Conservation (phyloP, 257 asterid genomes). For the Petunia axillaris region DNA sequence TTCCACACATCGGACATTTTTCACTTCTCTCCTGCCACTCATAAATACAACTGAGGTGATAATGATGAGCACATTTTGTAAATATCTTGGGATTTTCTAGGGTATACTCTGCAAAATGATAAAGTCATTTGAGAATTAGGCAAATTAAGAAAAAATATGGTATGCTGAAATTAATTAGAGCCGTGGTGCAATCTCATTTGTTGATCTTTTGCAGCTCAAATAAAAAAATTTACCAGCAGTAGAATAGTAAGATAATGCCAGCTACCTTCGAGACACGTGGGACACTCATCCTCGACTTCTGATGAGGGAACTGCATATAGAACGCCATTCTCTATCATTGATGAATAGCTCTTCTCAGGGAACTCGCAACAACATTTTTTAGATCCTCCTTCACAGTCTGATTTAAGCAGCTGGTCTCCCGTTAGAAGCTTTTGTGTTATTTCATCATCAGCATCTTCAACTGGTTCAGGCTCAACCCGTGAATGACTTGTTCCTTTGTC, state of each 20-base stretch:
- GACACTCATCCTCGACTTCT: constrained; percentile 57
- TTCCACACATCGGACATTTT: constrained; percentile 60
- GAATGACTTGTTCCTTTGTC: constrained; percentile 35
- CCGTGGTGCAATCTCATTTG: background rate
- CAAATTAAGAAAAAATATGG: background rate
- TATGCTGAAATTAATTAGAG: background rate
- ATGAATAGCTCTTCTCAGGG: constrained; percentile 27
- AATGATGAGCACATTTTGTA: constrained; percentile 62
- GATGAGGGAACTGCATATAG: constrained; percentile 25
- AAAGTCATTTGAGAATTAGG: background rate
- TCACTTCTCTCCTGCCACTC: constrained; percentile 78
- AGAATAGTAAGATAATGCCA: background rate
- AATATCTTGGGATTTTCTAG: constrained; percentile 60
- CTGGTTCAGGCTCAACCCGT: constrained; percentile 39
- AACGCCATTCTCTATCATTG: constrained; percentile 4
- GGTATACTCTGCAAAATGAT: constrained; percentile 46
- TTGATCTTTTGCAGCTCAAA: constrained; percentile 7
- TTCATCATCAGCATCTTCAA: constrained; percentile 23
- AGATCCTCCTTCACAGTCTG: constrained; percentile 1
- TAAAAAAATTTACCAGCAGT: background rate
- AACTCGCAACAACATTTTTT: constrained; percentile 30
- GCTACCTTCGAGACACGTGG: constrained; percentile 76
- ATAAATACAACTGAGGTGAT: constrained; percentile 68
- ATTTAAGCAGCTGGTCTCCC: constrained; percentile 11
- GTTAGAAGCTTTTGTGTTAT: constrained; percentile 8